A percentile compares a stretch with the other conserved stretches of the same genome.
Evolutionary conservation across 306 rosid genomes (phyloP).

Genomic region (Bauhinia variegata): DNA sequence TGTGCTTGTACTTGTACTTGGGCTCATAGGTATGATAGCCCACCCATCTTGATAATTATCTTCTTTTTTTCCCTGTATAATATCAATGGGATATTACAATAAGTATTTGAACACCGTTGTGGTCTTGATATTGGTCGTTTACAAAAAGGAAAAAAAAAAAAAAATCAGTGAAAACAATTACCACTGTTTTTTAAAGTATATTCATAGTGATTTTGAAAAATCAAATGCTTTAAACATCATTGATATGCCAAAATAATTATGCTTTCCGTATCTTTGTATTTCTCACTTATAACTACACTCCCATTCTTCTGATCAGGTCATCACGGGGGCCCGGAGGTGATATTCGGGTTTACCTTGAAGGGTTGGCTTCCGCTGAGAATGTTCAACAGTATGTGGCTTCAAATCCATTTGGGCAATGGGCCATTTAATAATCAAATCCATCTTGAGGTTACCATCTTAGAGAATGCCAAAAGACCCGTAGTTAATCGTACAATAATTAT

Average conservation of each 20-base stretch:
- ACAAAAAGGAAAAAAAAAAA: no score
- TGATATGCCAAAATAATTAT: not conserved
- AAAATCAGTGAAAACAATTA: no score
- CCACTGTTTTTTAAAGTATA: no score
- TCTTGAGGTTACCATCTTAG: conserved; percentile 62
- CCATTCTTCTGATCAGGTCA: conserved; percentile 13
- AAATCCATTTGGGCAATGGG: conserved; percentile 75
- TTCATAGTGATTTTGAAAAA: not conserved
- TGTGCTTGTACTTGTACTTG: no score
- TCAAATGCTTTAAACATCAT: not conserved
- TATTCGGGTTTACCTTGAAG: conserved; percentile 67
- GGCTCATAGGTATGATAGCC: no score
- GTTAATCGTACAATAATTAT: no score
- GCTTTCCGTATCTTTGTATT: not conserved
- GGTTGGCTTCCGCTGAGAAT: conserved; percentile 62
- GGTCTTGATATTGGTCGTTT: no score
- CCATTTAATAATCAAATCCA: conserved; percentile 57
- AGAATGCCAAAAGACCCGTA: no score
- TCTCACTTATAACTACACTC: not conserved
- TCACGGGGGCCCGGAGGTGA: conserved; percentile 79
- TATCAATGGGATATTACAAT: no score
- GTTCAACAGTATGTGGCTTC: conserved; percentile 61
- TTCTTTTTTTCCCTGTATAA: no score
- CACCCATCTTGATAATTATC: no score
- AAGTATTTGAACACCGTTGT: no score